A percentile compares a stretch with the other conserved stretches of the same genome.
Conservation (phyloP, 768 basidiomycete genomes). For the Dacryopinax spathularia region DNA sequence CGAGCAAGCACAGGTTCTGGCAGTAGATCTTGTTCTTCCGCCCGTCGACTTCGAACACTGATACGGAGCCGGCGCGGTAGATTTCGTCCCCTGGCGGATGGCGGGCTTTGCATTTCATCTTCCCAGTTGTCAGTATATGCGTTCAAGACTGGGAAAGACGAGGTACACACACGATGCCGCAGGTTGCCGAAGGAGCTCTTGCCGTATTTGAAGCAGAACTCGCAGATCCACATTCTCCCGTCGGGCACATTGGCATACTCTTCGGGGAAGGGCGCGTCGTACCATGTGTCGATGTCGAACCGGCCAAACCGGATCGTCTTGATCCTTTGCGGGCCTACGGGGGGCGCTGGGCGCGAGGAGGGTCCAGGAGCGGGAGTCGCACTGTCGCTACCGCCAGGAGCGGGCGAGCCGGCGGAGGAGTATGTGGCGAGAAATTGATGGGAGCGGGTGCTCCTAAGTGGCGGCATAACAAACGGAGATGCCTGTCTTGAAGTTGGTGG, state of each 20-base stretch:
- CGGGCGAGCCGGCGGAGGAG: slow-evolving; percentile 1
- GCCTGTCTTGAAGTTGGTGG: not conserved
- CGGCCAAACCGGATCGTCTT: slow-evolving; percentile 78
- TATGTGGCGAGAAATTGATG: slow-evolving; percentile 30
- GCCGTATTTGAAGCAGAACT: slow-evolving; percentile 97
- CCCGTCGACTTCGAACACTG: slow-evolving; percentile 96
- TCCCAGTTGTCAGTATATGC: slow-evolving; percentile 5
- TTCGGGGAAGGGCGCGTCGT: slow-evolving; percentile 95
- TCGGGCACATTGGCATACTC: slow-evolving; percentile 89
- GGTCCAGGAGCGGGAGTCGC: slow-evolving; percentile 23
- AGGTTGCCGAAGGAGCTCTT: slow-evolving; percentile 76
- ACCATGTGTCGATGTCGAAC: slow-evolving; percentile 95
- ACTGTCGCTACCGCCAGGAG: slow-evolving; percentile 8
- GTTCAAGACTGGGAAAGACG: not conserved
- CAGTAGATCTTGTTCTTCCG: slow-evolving; percentile 99
- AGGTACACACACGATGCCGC: slow-evolving; percentile 61
- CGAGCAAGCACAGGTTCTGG: slow-evolving; percentile 91
- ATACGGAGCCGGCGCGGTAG: slow-evolving; percentile 74
- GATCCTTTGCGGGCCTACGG: slow-evolving; percentile 38
- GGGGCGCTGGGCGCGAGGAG: slow-evolving; percentile 8
- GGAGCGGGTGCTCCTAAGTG: slow-evolving; percentile 24
- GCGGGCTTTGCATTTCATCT: slow-evolving; percentile 90
- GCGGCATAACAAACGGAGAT: not conserved
- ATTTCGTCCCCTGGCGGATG: slow-evolving; percentile 99
- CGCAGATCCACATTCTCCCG: slow-evolving; percentile 89